Percentiles rank a stretch among this genome's conserved stretches.
Conservation (phyloP, 352 stramenopile species). For the Phytopythium kandeliae region DNA sequence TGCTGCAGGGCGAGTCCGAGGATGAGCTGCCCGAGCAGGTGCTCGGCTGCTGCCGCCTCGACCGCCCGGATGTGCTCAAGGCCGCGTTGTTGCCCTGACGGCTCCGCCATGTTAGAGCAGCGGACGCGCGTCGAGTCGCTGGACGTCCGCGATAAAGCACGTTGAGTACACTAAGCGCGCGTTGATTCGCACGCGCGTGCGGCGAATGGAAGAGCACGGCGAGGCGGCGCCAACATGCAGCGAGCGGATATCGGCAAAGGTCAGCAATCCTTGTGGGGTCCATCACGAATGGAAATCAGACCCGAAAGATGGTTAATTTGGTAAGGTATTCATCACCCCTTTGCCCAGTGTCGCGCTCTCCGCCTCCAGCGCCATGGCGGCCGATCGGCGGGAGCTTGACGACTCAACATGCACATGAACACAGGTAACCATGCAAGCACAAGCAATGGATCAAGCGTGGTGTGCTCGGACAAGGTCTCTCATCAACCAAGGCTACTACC, state of each 20-base stretch:
- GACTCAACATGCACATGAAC: constrained; percentile 3
- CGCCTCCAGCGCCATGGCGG: no score
- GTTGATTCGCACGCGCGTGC: no score
- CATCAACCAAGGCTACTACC: constrained; percentile 85
- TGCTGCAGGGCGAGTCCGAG: constrained; percentile 83
- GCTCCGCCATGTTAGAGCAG: not conserved
- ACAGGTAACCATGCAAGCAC: no score
- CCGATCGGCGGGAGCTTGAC: no score
- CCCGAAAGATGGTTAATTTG: constrained; percentile 89
- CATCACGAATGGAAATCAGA: constrained; percentile 88
- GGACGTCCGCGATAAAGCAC: not conserved
- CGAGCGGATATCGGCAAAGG: constrained; percentile 27
- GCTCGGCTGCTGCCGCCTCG: constrained; percentile 76
- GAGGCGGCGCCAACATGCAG: constrained; percentile 1
- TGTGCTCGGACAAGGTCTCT: constrained; percentile 75
- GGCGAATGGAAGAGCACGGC: no score
- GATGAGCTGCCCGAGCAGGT: constrained; percentile 85
- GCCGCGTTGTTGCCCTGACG: constrained; percentile 42
- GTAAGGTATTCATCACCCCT: constrained; percentile 76
- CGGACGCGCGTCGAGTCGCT: constrained; percentile 1
- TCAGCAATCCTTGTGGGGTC: constrained; percentile 74
- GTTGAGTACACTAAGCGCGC: not conserved
- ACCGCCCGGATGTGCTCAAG: constrained; percentile 60
- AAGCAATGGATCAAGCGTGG: no score
- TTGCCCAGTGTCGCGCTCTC: constrained; percentile 14